Conservation (phyloP, 2,329 filamentous ascomycete species). For the Trichoderma endophyticum region DNA sequence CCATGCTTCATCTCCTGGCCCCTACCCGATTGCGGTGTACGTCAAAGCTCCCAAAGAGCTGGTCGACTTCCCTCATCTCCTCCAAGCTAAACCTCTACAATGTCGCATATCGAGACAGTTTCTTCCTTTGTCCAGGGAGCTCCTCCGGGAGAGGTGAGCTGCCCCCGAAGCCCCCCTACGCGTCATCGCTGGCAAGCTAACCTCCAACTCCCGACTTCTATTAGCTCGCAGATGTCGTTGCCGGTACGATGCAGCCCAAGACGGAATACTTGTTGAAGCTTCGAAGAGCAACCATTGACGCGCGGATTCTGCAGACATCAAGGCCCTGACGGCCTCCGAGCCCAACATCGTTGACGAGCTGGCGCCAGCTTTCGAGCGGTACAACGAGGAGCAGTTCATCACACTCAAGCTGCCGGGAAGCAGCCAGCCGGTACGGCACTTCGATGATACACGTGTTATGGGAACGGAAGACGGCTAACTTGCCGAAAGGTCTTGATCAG, state of each 20-base stretch:
- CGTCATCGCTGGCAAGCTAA: conserved; percentile 30
- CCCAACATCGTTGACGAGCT: conserved; percentile 68
- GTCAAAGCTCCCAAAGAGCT: conserved; percentile 9
- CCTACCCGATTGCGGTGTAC: conserved; percentile 12
- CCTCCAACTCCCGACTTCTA: neutral
- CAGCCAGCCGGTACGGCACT: conserved; percentile 52
- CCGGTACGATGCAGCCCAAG: conserved; percentile 54
- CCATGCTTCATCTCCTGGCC: conserved; percentile 8
- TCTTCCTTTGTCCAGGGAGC: conserved; percentile 91
- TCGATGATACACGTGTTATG: neutral
- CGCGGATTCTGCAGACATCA: conserved; percentile 66
- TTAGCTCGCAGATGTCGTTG: conserved; percentile 82
- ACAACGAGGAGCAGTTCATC: conserved; percentile 92
- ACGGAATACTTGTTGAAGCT: neutral
- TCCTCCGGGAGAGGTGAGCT: conserved; percentile 83
- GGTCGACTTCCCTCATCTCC: neutral
- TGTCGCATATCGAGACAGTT: conserved; percentile 46
- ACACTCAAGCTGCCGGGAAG: conserved; percentile 86
- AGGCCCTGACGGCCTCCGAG: conserved; percentile 71
- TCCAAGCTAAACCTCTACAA: conserved; percentile 15
- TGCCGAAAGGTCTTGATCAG: conserved; percentile 70
- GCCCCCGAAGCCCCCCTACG: neutral
- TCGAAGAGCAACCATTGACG: conserved; percentile 23
- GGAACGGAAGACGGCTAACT: neutral
- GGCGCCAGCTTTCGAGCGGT: conserved; percentile 81